phyloP scores from a whole-genome alignment of 495 filamentous ascomycete genomes.

The Penicillium desertorum region DNA sequence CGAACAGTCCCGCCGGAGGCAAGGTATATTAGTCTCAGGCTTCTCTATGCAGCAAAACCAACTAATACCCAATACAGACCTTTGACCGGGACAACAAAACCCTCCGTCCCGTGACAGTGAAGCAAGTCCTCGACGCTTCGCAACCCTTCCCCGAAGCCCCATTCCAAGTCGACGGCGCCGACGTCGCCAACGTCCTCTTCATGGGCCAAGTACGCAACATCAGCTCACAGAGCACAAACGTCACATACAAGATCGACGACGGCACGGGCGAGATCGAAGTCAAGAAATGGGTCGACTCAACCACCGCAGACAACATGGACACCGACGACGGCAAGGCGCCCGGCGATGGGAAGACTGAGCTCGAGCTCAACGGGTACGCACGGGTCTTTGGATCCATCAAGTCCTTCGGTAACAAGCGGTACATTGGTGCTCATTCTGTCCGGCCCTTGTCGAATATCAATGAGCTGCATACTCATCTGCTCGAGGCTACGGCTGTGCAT shows the following conservation, averaged over 20 bases:
- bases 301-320: conserved; percentile 51
- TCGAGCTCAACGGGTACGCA: conserved; percentile 70
- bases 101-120: conserved; percentile 89
- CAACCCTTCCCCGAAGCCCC: conserved; percentile 70
- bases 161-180: conserved; percentile 74
- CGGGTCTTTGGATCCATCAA: conserved; percentile 79
- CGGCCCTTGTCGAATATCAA: conserved; percentile 79
- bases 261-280: conserved; percentile 91
- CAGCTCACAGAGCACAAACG: conserved; percentile 81
- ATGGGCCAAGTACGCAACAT: conserved; percentile 88
- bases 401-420: conserved; percentile 72
- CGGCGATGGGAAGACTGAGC: conserved; percentile 44
- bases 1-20: conserved; percentile 48
- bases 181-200: conserved; percentile 65
- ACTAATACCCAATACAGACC: conserved; percentile 12
- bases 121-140: conserved; percentile 81
- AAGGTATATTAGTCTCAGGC: conserved; percentile 27
- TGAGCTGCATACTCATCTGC: conserved; percentile 84
- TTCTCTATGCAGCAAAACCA: background rate
- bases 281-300: conserved; percentile 82
- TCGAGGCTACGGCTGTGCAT: conserved; percentile 86
- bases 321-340: conserved; percentile 37
- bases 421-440: conserved; percentile 78
- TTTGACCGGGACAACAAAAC: conserved; percentile 60
- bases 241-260: conserved; percentile 91